phyloP scores from a whole-genome alignment of 768 basidiomycete species.

The Rhodotorula toruloides region DNA sequence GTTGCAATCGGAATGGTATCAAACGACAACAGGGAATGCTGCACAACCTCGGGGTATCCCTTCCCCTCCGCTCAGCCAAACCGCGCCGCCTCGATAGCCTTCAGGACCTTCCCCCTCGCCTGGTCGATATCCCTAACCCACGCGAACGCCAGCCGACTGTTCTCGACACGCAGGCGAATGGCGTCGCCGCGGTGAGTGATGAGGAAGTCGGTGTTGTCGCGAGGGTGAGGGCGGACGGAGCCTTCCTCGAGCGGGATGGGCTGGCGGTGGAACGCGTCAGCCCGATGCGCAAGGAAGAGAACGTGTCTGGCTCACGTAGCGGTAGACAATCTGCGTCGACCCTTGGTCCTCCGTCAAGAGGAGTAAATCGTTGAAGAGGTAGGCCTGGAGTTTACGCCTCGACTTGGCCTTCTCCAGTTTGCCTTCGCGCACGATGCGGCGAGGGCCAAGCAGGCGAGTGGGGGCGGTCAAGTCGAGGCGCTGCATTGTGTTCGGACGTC shows the following conservation, averaged over 20 bases:
- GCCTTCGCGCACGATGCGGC: conserved; percentile 75
- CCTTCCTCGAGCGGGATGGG: conserved; percentile 44
- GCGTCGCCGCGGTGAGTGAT: conserved; percentile 31
- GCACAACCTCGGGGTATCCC: no score
- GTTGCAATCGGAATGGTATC: no score
- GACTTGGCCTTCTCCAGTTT: conserved; percentile 74
- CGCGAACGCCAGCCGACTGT: conserved; percentile 57
- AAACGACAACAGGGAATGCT: no score
- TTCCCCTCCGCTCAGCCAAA: no score
- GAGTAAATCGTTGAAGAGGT: conserved; percentile 84
- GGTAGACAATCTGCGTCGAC: conserved; percentile 20
- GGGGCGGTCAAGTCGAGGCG: conserved; percentile 85
- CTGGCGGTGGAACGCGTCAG: conserved; percentile 18
- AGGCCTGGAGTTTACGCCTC: conserved; percentile 65
- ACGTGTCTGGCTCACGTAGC: conserved; percentile 9
- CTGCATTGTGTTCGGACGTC: background rate
- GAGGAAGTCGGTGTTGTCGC: conserved; percentile 17
- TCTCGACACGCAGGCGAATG: conserved; percentile 23
- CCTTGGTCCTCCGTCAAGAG: conserved; percentile 66
- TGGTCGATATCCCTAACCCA: conserved; percentile 54
- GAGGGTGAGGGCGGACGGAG: conserved; percentile 25
- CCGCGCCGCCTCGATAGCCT: conserved; percentile 25
- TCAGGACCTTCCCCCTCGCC: conserved; percentile 44
- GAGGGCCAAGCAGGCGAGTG: conserved; percentile 74
- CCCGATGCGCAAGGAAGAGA: background rate